Conservation (phyloP, 345 rosid genomes). For the Hevea brasiliensis region DNA sequence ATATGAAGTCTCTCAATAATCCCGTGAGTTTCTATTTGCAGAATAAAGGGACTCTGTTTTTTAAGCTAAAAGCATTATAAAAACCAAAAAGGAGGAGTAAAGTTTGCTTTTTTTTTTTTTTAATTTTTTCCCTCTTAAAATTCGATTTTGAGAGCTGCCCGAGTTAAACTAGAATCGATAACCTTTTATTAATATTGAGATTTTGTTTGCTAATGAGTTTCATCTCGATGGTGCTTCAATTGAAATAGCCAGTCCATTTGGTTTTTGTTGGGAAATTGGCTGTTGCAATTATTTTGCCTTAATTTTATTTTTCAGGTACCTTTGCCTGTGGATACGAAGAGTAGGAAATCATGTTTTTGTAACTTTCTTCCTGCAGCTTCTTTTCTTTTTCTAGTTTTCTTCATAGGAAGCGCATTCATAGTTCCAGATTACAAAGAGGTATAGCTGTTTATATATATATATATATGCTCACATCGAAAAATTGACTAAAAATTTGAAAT, state of each 20-base stretch:
- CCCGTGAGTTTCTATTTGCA: conserved; percentile 7
- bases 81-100: not conserved
- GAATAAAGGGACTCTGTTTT: no score
- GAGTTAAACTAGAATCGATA: not conserved
- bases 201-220: not conserved
- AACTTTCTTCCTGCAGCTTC: conserved; percentile 39
- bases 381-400: conserved; percentile 42
- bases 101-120: not conserved
- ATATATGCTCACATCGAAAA: no score
- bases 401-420: conserved; percentile 37
- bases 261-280: no score
- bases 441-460: not conserved
- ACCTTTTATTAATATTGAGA: no score
- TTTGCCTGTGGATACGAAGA: conserved; percentile 28
- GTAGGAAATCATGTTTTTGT: conserved; percentile 38
- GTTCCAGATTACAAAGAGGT: conserved; percentile 48
- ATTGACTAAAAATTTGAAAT: no score
- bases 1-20: conserved; percentile 7
- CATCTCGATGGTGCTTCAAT: not conserved
- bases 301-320: conserved; percentile 29
- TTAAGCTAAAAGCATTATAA: not conserved
- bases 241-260: not conserved
- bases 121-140: no score
- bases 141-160: not conserved
- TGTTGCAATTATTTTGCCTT: no score